Base-by-base conservation (phyloP, 306 rosid species). In the Boehmeria nivea region DNA sequence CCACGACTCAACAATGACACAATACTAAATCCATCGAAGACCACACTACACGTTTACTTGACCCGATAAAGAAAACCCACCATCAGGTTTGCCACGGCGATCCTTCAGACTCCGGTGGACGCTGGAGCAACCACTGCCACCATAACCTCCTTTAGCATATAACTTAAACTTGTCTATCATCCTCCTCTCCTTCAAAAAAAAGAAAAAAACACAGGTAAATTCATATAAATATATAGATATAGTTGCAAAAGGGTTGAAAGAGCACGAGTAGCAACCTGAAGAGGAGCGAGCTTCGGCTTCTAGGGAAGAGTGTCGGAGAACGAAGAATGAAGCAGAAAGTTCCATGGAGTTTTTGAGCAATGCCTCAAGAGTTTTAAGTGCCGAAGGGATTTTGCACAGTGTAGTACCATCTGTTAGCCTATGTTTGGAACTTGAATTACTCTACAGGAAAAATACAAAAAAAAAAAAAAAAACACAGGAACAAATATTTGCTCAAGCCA, bases 61-160 rank as follows among this genome's bases (percentile, higher is more conserved):
- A 31, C 36, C 5, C 21, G 14, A 20, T 13, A 24, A n/a, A 60
- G 43, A 57, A 24, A 72, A 67, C 65, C 44, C 47, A 91, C 95
- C 96, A 73, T 91, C 93, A 26, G 89, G 79, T 67, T 48, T 63
- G 33, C 96, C 96, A 20, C 54, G 72, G 51, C 59, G 70, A 56
- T 81, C 93, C 26, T 68, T 81, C 49, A 76, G 69, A 56, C 95
- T 64, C 21, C 97, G 85, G 57, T 67, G 95, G 12, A 63, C 43
- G 76, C 99, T 87, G 59, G 66, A 51, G 70, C 96, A 91, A 44
- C 99, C 99, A 77, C 43, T 71, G 49, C 99, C 99, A 14, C 99
- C 99, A 71, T 76, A 83, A 54, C 99, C 96, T 62, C 80, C 95
- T 75, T 76, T 91, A 42, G 96, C 89, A 71, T 72, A 71, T 66